Percentiles rank a stretch among this genome's conserved stretches.
Evolutionary conservation across 2,329 filamentous ascomycete genomes (phyloP).

Genomic region (Penicillium glabrum): DNA sequence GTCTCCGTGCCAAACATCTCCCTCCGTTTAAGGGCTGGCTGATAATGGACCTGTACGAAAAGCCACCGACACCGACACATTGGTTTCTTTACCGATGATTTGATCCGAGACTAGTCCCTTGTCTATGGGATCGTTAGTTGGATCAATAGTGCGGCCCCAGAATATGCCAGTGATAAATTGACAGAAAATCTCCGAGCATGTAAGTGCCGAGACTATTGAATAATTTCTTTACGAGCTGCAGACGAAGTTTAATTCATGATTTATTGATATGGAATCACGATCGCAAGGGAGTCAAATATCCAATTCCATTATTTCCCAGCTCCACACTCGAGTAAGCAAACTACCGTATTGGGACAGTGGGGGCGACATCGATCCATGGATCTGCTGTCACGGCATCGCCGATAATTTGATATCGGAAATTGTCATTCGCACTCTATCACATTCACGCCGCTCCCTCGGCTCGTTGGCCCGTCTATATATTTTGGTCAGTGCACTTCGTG

Average conservation of each 20-base stretch:
- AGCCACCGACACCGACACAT: not conserved
- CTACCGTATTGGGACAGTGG: slow-evolving; percentile 20
- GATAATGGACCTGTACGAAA: not conserved
- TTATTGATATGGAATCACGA: not conserved
- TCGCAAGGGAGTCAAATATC: not conserved
- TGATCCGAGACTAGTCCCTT: not conserved
- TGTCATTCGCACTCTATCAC: not conserved
- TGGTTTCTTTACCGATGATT: not conserved
- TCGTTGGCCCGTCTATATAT: slow-evolving; percentile 31
- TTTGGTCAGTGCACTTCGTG: slow-evolving; percentile 5
- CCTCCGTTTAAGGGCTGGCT: not conserved
- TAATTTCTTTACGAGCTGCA: not conserved
- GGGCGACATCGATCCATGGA: slow-evolving; percentile 17
- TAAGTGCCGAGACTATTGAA: not conserved
- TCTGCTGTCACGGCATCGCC: slow-evolving; percentile 14
- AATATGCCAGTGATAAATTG: not conserved
- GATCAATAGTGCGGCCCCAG: not conserved
- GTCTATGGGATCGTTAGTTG: not conserved
- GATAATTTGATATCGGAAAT: slow-evolving; percentile 3
- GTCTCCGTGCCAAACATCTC: not conserved
- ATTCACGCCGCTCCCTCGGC: slow-evolving; percentile 25
- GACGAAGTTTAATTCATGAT: not conserved
- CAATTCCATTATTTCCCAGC: not conserved
- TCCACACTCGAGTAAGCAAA: slow-evolving; percentile 18
- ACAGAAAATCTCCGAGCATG: not conserved